phyloP scores from a whole-genome alignment of 1,139 yeast genomes.

The Arxiozyma slooffiae region DNA sequence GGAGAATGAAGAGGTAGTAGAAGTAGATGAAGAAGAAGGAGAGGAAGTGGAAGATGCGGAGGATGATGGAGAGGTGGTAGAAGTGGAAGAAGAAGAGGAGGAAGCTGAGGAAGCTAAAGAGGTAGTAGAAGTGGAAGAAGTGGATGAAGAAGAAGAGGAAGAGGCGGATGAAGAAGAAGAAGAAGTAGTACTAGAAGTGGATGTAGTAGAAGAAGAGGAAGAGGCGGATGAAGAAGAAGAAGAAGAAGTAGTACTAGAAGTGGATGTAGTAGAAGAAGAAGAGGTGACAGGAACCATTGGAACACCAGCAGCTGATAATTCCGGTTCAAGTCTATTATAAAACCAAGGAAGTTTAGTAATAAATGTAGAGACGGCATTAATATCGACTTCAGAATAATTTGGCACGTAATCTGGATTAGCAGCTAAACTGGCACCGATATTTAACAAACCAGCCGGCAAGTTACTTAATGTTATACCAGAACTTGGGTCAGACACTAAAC shows the following conservation, averaged over 20 bases:
- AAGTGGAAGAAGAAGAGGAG: background rate
- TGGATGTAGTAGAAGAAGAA: background rate
- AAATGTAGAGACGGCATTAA: slow-evolving; percentile 29
- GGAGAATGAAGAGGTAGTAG: background rate
- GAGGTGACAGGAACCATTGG: background rate
- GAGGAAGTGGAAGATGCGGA: background rate
- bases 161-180: background rate
- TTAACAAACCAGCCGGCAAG: slow-evolving; percentile 29
- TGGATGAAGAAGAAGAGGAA: background rate
- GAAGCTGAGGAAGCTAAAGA: background rate
- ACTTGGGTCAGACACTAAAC: slow-evolving; percentile 7
- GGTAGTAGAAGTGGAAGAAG: background rate
- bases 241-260: background rate
- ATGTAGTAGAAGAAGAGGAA: background rate
- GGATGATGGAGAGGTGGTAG: background rate
- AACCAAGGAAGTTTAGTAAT: slow-evolving; percentile 38
- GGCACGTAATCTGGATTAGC: slow-evolving; percentile 36
- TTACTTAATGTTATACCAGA: slow-evolving; percentile 10
- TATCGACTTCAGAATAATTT: slow-evolving; percentile 26
- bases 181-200: background rate
- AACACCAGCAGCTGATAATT: slow-evolving; percentile 7
- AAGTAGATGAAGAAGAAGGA: background rate
- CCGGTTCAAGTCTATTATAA: slow-evolving; percentile 30
- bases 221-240: background rate
- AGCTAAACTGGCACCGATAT: slow-evolving; percentile 21